phyloP scores from a whole-genome alignment of 129 eudicot species.

The Smallanthus sonchifolius region DNA sequence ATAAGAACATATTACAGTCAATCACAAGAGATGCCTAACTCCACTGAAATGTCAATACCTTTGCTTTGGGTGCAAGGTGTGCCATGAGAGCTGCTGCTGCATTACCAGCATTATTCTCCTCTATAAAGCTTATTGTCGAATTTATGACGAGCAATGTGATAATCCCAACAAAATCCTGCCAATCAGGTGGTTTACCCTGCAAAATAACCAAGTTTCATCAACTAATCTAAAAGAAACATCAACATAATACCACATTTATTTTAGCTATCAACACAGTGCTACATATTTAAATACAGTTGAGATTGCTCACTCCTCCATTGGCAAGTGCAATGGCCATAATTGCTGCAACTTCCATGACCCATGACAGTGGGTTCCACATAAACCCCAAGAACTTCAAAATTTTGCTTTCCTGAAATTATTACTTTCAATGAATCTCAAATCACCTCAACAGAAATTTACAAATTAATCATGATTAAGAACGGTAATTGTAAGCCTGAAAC shows the following conservation, averaged over 20 bases:
- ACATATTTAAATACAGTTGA: constrained; percentile 11
- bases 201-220: constrained; percentile 10
- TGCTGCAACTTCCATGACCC: constrained; percentile 96
- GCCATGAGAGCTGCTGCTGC: constrained; percentile 98
- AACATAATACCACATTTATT: neutral
- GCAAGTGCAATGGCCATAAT: constrained; percentile 91
- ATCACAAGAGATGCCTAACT: constrained; percentile 9
- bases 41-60: constrained; percentile 37
- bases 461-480: neutral
- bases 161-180: constrained; percentile 92
- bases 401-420: constrained; percentile 60
- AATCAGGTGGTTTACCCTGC: constrained; percentile 85
- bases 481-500: neutral
- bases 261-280: constrained; percentile 7
- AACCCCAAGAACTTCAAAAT: constrained; percentile 74
- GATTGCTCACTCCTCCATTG: constrained; percentile 78
- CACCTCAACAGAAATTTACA: constrained; percentile 1
- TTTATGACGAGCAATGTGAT: constrained; percentile 67
- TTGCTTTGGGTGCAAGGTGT: constrained; percentile 75
- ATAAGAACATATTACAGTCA: neutral
- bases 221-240: neutral
- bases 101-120: constrained; percentile 93
- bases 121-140: constrained; percentile 84
- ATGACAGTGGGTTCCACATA: constrained; percentile 87
- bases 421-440: constrained; percentile 8